Evolutionary conservation across 805 yeast species (phyloP).

Genomic region (Spathaspora hagerdaliae): DNA sequence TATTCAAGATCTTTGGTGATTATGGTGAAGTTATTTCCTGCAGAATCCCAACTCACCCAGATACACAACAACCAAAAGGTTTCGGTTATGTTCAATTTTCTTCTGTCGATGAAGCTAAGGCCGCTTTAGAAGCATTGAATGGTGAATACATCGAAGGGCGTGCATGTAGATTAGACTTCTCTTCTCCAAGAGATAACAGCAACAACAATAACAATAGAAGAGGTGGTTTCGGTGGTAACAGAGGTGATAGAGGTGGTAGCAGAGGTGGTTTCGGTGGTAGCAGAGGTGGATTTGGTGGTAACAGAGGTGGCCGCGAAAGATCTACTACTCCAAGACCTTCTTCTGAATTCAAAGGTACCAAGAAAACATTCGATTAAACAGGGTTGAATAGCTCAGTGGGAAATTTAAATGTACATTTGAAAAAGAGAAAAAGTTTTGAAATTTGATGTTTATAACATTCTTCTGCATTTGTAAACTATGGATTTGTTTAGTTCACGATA

Average conservation of each 20-base stretch:
- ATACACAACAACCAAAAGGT: constrained; percentile 98
- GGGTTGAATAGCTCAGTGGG: not conserved
- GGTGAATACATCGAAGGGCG: constrained; percentile 90
- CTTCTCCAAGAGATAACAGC: constrained; percentile 75
- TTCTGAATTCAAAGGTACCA: constrained; percentile 77
- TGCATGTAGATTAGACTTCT: constrained; percentile 91
- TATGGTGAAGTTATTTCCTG: constrained; percentile 83
- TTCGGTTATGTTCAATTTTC: constrained; percentile 96
- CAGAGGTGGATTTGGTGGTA: constrained; percentile 40
- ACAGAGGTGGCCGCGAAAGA: constrained; percentile 45
- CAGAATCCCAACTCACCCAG: constrained; percentile 97
- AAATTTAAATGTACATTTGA: no score
- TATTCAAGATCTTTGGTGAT: constrained; percentile 69
- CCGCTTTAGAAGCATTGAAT: constrained; percentile 80
- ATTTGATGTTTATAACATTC: no score
- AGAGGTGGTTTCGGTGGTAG: constrained; percentile 31
- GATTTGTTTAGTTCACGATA: no score
- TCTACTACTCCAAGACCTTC: constrained; percentile 55
- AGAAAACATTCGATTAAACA: constrained; percentile 71
- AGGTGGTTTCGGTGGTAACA: constrained; percentile 40
- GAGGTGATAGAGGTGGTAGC: constrained; percentile 18
- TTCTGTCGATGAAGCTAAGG: constrained; percentile 82
- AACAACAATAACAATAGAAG: constrained; percentile 19
- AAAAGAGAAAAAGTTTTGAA: no score
- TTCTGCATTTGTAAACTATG: no score